These are phyloP conservation scores for Endothia cerciana DNA, from an alignment of 2,329 filamentous ascomycete species.

Conservation along the genomic window DNA sequence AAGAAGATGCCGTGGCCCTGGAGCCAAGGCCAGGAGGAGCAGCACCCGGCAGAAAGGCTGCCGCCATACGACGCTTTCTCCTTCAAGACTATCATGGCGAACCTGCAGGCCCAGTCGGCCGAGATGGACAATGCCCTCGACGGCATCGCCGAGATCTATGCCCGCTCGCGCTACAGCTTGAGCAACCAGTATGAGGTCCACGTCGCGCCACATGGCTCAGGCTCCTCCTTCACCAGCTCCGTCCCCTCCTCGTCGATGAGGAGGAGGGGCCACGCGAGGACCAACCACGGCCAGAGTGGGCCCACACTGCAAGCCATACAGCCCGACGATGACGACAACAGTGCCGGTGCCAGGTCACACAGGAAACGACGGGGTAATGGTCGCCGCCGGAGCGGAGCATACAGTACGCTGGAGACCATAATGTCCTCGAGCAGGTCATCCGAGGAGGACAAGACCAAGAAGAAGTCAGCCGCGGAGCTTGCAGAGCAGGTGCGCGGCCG, in stretches of 20 bases:
- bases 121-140: constrained; percentile 59
- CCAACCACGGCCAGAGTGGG: constrained; percentile 43
- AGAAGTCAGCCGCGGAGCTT: constrained; percentile 61
- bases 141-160: constrained; percentile 69
- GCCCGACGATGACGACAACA: constrained; percentile 58
- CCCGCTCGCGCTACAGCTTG: constrained; percentile 65
- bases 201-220: constrained; percentile 64
- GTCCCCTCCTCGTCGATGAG: constrained; percentile 30
- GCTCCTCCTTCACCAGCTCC: constrained; percentile 48
- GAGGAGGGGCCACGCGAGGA: constrained; percentile 31
- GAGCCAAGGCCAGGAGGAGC: constrained; percentile 32
- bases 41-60: constrained; percentile 46
- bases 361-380: constrained; percentile 45
- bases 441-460: constrained; percentile 63
- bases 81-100: constrained; percentile 66
- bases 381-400: constrained; percentile 56
- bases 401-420: constrained; percentile 68
- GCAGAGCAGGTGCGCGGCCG: constrained; percentile 58
- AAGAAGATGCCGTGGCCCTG: constrained; percentile 42
- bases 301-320: constrained; percentile 62
- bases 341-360: constrained; percentile 37
- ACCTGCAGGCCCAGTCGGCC: constrained; percentile 48
- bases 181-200: constrained; percentile 71
- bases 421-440: constrained; percentile 69
- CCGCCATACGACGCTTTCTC: constrained; percentile 67